Conservation (phyloP, 129 eudicot genomes). For the Lactuca sativa region DNA sequence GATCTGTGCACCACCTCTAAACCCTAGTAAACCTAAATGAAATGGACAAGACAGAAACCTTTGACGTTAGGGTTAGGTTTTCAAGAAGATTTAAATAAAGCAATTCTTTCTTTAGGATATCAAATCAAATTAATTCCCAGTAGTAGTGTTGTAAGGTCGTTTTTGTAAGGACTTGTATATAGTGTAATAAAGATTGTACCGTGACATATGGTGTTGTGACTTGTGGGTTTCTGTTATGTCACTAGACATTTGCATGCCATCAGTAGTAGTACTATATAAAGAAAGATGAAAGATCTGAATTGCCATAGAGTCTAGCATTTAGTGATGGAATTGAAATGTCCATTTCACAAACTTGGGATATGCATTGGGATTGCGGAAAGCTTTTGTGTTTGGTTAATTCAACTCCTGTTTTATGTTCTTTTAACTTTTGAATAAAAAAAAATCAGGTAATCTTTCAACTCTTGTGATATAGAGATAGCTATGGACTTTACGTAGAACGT, state of each 20-base stretch:
- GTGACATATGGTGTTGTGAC: conserved; percentile 22
- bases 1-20: conserved; percentile 25
- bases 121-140: conserved; percentile 11
- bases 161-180: conserved; percentile 29
- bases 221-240: conserved; percentile 49
- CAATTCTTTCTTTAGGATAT: conserved; percentile 22
- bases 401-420: conserved; percentile 2
- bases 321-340: conserved; percentile 45
- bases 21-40: conserved; percentile 25
- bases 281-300: conserved; percentile 47
- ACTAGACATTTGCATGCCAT: conserved; percentile 39
- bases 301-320: conserved; percentile 44
- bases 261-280: conserved; percentile 30
- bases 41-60: conserved; percentile 30
- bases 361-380: conserved; percentile 46
- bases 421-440: too few species aligned
- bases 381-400: conserved; percentile 36
- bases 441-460: not conserved
- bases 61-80: conserved; percentile 34
- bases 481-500: not conserved
- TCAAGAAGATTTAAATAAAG: conserved; percentile 20
- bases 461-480: not conserved
- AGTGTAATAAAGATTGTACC: conserved; percentile 38
- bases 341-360: conserved; percentile 37
- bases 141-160: conserved; percentile 10